phyloP scores from a whole-genome alignment of 371 early-diverging fungal genomes.

The Saksenaea oblongispora region DNA sequence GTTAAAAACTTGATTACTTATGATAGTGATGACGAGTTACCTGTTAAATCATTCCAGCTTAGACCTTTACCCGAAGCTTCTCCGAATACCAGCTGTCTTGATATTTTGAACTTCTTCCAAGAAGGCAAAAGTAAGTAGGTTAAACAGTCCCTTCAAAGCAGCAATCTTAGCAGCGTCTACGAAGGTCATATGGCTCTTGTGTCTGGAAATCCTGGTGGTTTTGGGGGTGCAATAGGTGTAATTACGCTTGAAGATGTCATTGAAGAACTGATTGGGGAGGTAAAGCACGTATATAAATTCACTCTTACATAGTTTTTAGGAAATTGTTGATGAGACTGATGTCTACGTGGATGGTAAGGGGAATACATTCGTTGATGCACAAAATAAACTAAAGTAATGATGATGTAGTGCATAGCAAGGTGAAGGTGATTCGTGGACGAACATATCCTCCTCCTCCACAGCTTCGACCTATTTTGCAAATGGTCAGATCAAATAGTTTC shows the following conservation, averaged over 20 bases:
- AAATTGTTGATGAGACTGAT: constrained; percentile 88
- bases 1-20: constrained; percentile 85
- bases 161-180: no score
- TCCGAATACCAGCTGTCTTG: constrained; percentile 77
- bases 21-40: constrained; percentile 82
- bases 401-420: constrained; percentile 12
- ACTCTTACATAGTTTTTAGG: constrained; percentile 34
- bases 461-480: constrained; percentile 2
- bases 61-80: constrained; percentile 75
- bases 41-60: constrained; percentile 69
- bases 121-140: constrained; percentile 87
- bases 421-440: constrained; percentile 11
- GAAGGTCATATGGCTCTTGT: constrained; percentile 74
- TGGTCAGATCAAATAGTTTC: constrained; percentile 3
- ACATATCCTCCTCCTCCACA: constrained; percentile 9
- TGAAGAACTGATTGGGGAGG: constrained; percentile 92
- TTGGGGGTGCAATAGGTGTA: constrained; percentile 76
- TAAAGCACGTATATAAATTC: constrained; percentile 18
- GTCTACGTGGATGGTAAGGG: constrained; percentile 67
- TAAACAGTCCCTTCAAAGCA: no score
- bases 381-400: no score
- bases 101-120: constrained; percentile 93
- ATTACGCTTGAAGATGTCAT: constrained; percentile 97
- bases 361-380: background rate
- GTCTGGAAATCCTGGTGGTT: constrained; percentile 55